Evolutionary conservation across 768 basidiomycete genomes (phyloP).

Genomic region (Mycena chlorophos): DNA sequence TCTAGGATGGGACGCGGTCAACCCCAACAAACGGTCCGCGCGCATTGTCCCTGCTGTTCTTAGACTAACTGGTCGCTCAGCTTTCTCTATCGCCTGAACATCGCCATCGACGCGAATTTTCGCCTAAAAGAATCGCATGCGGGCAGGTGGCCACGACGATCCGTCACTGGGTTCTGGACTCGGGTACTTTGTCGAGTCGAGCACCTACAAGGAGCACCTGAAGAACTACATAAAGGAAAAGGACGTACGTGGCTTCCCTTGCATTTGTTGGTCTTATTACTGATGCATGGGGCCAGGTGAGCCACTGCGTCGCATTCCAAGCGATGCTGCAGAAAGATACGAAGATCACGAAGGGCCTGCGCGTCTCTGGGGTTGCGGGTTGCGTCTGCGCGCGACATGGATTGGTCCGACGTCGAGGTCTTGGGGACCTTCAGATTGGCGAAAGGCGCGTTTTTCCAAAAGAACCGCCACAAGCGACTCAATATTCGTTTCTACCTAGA

Average conservation of each 20-base stretch:
- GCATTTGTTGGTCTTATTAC: neutral
- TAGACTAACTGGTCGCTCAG: conserved; percentile 4
- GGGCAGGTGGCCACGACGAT: conserved; percentile 12
- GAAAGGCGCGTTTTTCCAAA: conserved; percentile 21
- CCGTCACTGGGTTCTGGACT: conserved; percentile 12
- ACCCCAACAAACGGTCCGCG: no score
- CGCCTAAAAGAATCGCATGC: conserved; percentile 15
- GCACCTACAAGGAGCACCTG: conserved; percentile 7
- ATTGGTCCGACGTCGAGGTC: conserved; percentile 11
- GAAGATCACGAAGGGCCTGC: conserved; percentile 8
- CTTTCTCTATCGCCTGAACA: conserved; percentile 7
- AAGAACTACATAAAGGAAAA: conserved; percentile 1
- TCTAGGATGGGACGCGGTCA: conserved; percentile 7
- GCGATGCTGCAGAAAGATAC: conserved; percentile 22
- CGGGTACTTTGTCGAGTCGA: conserved; percentile 15
- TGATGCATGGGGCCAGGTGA: conserved; percentile 18
- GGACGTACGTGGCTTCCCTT: conserved; percentile 1
- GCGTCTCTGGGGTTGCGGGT: conserved; percentile 10
- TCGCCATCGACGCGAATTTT: conserved; percentile 25
- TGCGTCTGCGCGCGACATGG: conserved; percentile 21
- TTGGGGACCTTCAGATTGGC: conserved; percentile 27
- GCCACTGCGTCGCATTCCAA: conserved; percentile 15
- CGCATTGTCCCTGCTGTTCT: neutral
- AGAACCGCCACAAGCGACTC: neutral
- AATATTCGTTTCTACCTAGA: conserved; percentile 3